Base-by-base conservation (phyloP, 768 basidiomycete species). In the Pulveroboletus sp. region DNA sequence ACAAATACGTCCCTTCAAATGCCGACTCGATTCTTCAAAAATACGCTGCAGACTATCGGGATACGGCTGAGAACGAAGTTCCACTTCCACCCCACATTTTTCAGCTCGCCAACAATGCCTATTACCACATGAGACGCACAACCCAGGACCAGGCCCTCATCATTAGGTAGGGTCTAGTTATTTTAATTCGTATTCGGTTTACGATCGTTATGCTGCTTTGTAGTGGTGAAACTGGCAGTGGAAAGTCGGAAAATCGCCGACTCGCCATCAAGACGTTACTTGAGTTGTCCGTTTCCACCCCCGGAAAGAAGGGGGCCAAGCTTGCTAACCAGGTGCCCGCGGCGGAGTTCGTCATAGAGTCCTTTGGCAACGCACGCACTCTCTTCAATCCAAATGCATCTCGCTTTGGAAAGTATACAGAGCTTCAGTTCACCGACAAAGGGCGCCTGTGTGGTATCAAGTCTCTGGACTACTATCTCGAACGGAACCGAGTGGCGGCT, bases 331-430 rank as follows among this genome's bases (percentile, higher is more conserved):
- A 95, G 67, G 79, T 98, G 35, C 93, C 93, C 33, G 89, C 93
- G 17, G 86, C 92, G 21, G 90, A 96, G 74, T 97, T 93, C 67
- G 90, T 97, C 53, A 84, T 97, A 54, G 93, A 98, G 68, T 76
- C 91, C 1, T 98, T 98, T 64, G 95, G 95, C 14, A 88, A 89
- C 59, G 90, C 94, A 17, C 86, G 90, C 51, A 92, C 92, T 1
- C 80, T 92, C 48, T 86, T 90, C 72, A 96, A 97, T 63, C 80
- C 90, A 41, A 96, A 96, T 62, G 94, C 95, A 13, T 97, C 96
- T 28, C 86, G 93, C 42, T 96, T 95, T 64, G 96, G 95, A 49
- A 93, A 95, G 67, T 99, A 99, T 68, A 96, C 93, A 39, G 96
- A 99, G 64, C 79, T 99, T 0, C 96, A 98, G 69, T 98, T 97